Evolutionary conservation across 768 basidiomycete species (phyloP).

Genomic region (Pisolithus albus): DNA sequence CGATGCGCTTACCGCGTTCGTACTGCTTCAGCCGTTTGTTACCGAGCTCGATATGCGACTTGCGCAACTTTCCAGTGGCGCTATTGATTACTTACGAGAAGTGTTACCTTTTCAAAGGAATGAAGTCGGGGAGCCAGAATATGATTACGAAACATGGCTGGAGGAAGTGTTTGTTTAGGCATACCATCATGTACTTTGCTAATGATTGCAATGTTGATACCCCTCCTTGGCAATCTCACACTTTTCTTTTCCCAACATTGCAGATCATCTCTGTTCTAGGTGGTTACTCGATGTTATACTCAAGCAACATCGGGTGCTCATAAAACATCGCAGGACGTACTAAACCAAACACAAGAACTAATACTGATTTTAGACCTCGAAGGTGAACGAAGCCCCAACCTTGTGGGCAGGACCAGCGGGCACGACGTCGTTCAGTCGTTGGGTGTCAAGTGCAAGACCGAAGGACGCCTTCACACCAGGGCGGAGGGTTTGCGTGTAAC

Average conservation of each 20-base stretch:
- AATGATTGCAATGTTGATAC: no score
- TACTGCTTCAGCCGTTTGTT: slow-evolving; percentile 64
- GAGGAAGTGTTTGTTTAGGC: slow-evolving; percentile 64
- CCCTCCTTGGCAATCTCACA: no score
- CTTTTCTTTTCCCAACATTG: no score
- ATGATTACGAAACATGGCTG: slow-evolving; percentile 80
- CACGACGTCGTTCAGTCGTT: slow-evolving; percentile 72
- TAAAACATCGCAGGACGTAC: neutral
- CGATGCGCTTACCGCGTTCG: neutral
- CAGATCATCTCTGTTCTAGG: neutral
- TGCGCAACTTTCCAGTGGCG: slow-evolving; percentile 67
- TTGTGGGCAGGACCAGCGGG: slow-evolving; percentile 71
- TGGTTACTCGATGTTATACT: no score
- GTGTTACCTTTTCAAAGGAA: slow-evolving; percentile 62
- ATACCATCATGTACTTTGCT: neutral
- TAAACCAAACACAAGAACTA: slow-evolving; percentile 16
- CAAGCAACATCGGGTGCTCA: no score
- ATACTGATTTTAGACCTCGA: slow-evolving; percentile 51
- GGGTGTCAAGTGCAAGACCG: slow-evolving; percentile 93
- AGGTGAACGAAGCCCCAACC: slow-evolving; percentile 69
- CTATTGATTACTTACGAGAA: slow-evolving; percentile 77
- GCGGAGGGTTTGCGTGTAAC: slow-evolving; percentile 89
- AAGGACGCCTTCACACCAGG: slow-evolving; percentile 90
- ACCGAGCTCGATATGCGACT: slow-evolving; percentile 89
- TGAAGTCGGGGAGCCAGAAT: slow-evolving; percentile 57